A percentile compares a stretch with the other conserved stretches of the same genome.
Conservation (phyloP, 176 grass and related monocot genomes). For the Ensete glaucum region DNA sequence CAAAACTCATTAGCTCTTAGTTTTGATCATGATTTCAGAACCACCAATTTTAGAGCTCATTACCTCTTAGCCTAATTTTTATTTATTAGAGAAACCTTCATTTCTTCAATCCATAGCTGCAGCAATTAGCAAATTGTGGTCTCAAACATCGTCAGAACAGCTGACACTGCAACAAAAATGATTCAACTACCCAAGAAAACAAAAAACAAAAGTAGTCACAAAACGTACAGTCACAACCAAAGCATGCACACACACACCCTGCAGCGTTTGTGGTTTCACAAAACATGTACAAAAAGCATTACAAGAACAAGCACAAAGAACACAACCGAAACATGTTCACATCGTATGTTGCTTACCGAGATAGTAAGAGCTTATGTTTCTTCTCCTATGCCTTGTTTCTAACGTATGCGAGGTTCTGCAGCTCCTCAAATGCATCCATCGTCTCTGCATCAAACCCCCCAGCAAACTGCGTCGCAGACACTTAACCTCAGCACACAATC, state of each 20-base stretch:
- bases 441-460: conserved; percentile 88
- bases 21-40: too few relatives aligned
- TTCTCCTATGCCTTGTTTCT: conserved; percentile 56
- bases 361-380: conserved; percentile 50
- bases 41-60: too few relatives aligned
- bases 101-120: background rate
- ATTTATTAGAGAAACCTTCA: background rate
- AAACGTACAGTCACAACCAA: background rate
- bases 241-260: background rate
- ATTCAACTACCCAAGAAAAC: background rate
- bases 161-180: background rate
- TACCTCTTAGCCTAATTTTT: too few relatives aligned
- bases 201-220: background rate
- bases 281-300: background rate
- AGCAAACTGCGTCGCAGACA: conserved; percentile 55
- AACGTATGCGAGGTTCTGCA: conserved; percentile 83
- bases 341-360: conserved; percentile 56
- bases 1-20: too few relatives aligned
- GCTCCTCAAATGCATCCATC: conserved; percentile 93
- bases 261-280: background rate
- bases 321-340: background rate
- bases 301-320: background rate
- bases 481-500: background rate
- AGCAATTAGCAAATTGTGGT: background rate
- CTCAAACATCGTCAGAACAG: background rate